Evolutionary conservation across 306 rosid genomes (phyloP).

Genomic region (Cucumis melo): DNA sequence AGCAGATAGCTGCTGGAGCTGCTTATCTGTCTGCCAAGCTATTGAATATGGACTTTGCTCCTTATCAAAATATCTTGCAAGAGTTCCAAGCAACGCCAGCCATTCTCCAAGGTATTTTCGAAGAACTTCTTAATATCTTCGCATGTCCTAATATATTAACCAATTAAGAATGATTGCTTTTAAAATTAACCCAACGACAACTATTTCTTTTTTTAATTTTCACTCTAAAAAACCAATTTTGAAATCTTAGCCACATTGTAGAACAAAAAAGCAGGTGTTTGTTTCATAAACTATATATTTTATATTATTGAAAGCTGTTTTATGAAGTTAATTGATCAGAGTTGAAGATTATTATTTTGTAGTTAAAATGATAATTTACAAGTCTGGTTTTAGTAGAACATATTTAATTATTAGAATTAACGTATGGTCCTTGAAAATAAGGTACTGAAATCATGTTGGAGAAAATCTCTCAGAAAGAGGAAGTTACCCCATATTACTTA

Average conservation of each 20-base stretch:
- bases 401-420: not conserved
- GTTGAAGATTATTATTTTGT: not conserved
- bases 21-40: conserved; percentile 77
- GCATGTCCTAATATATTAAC: not conserved
- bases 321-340: not conserved
- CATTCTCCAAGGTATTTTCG: conserved; percentile 62
- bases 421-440: not conserved
- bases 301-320: not conserved
- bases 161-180: not conserved
- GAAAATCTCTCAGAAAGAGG: not conserved
- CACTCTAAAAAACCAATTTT: not conserved
- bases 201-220: not conserved
- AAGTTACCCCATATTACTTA: not conserved
- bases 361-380: not conserved
- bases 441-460: not conserved
- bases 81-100: conserved; percentile 87
- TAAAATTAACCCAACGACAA: not conserved
- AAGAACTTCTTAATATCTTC: not conserved
- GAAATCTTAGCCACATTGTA: not conserved
- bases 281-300: not conserved
- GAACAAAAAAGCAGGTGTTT: not conserved
- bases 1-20: conserved; percentile 97
- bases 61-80: conserved; percentile 62
- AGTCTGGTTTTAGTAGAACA: not conserved
- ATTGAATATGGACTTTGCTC: conserved; percentile 61